Base-by-base conservation (phyloP, 164 flowering plant species). In the Vitis amurensis region DNA sequence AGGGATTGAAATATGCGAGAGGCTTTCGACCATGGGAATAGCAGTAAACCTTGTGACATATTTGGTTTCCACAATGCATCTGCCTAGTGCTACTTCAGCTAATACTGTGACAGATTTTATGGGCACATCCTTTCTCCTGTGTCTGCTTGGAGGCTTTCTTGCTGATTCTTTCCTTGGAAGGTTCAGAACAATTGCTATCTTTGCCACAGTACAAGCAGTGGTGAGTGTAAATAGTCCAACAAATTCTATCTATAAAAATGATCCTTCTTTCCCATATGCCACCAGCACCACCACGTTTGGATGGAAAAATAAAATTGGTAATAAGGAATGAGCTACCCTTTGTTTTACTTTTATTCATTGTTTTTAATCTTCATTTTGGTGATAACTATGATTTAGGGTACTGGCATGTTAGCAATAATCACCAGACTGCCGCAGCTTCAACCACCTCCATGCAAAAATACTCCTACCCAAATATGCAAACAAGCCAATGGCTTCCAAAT, bases 11-110 rank as follows among this genome's bases (percentile, higher is more conserved):
- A 66, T 88, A 59, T 77, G 85, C 53, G 98, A 95, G 78, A 88
- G 98, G 84, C 90, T 95, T 0, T 85, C 98, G 7, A 90, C 98
- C 0, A 90, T 95, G 91, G 99, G 95, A 68, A 92, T 95, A 59
- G 97, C 94, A 17, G 98, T 95, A 63, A 95, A 95, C 79, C 82
- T 94, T 7, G 97, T 94, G 78, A 94, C 97, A 11, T 95, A 92
- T 77, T 73, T 95, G 73, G 66, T 52, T 47, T 88, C 89, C 27
- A 89, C 93, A 11, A 87, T 95, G 97, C 98, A 91, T 77, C 80
- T 91, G 10, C 87, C 93, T 0, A 92, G 96, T 66, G 74, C 97
- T 14, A 78, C 86, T 15, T 85, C 99, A 3, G 97, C 98, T n/a
- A 92, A 89, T 50, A 82, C 77, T 9, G 98, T 95, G 2, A 89